Percentiles rank a stretch among this genome's conserved stretches.
Conservation (phyloP, 805 yeast species). For the Kurtzmaniella cleridarum region DNA sequence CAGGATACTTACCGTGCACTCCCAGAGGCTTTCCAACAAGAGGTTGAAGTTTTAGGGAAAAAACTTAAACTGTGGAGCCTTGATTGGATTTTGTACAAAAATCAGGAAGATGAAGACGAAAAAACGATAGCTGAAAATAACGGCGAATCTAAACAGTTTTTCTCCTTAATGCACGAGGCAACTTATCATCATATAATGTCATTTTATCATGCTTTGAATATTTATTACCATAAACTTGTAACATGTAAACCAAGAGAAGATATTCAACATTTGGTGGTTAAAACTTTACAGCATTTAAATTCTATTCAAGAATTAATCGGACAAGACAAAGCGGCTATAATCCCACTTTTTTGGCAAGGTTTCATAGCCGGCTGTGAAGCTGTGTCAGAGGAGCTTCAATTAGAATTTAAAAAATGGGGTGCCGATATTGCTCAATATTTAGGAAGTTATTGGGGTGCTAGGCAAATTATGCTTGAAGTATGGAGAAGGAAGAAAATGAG, state of each 20-base stretch:
- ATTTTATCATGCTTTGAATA: constrained; percentile 64
- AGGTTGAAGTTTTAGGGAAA: constrained; percentile 29
- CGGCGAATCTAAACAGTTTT: constrained; percentile 20
- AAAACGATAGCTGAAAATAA: neutral
- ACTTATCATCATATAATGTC: constrained; percentile 77
- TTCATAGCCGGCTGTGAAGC: constrained; percentile 85
- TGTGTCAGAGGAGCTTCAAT: constrained; percentile 49
- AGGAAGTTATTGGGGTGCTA: constrained; percentile 82
- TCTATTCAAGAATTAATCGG: constrained; percentile 54
- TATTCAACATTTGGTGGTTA: constrained; percentile 57
- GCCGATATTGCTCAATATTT: constrained; percentile 48
- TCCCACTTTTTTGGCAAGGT: constrained; percentile 85
- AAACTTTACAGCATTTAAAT: constrained; percentile 60
- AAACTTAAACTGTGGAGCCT: constrained; percentile 61
- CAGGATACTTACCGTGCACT: constrained; percentile 30
- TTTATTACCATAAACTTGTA: constrained; percentile 66
- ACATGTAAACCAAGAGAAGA: constrained; percentile 48
- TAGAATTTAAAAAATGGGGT: constrained; percentile 70
- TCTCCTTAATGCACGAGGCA: constrained; percentile 59
- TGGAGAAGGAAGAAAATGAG: constrained; percentile 69
- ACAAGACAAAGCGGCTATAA: constrained; percentile 50
- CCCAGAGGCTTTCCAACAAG: constrained; percentile 19
- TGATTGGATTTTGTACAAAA: constrained; percentile 60
- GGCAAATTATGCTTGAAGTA: constrained; percentile 80
- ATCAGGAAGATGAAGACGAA: constrained; percentile 7